Percentiles rank a stretch among this genome's conserved stretches.
These are phyloP conservation scores for Nicotiana knightiana DNA, from an alignment of 257 asterid species.

Conservation along the genomic window DNA sequence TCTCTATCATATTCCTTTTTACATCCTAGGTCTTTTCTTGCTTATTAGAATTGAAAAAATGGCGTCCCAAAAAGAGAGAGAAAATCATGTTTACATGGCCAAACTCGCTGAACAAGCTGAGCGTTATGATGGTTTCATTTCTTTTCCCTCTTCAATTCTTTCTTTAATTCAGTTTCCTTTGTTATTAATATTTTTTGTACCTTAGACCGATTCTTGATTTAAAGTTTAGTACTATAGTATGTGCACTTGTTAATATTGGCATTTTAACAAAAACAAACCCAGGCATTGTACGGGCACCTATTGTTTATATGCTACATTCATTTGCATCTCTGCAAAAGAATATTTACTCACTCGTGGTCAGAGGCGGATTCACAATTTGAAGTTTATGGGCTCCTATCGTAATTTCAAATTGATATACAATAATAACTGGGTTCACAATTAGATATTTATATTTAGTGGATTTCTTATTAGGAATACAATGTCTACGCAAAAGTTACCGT, in stretches of 20 bases:
- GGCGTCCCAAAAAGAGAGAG: slow-evolving; percentile 72
- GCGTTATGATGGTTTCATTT: slow-evolving; percentile 63
- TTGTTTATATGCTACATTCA: not conserved
- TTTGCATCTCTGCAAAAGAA: not conserved
- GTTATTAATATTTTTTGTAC: not conserved
- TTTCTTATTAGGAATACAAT: too few relatives aligned
- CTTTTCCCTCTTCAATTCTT: not conserved
- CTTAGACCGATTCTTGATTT: not conserved
- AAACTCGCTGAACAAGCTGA: slow-evolving; percentile 90
- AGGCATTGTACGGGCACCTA: not conserved
- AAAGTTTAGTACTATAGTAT: too few relatives aligned
- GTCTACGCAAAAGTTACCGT: too few relatives aligned
- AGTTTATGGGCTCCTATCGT: too few relatives aligned
- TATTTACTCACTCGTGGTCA: not conserved
- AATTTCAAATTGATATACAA: too few relatives aligned
- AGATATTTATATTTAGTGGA: too few relatives aligned
- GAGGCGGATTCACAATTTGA: too few relatives aligned
- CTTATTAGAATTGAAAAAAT: slow-evolving; percentile 25
- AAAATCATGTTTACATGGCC: slow-evolving; percentile 74
- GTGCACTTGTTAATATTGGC: not conserved
- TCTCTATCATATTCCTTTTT: not conserved
- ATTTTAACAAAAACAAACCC: not conserved
- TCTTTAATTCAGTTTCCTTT: not conserved
- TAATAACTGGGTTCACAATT: too few relatives aligned
- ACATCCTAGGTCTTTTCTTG: not conserved